Conservation (phyloP, 495 filamentous ascomycete species). For the Opeltia flavorubescens region DNA sequence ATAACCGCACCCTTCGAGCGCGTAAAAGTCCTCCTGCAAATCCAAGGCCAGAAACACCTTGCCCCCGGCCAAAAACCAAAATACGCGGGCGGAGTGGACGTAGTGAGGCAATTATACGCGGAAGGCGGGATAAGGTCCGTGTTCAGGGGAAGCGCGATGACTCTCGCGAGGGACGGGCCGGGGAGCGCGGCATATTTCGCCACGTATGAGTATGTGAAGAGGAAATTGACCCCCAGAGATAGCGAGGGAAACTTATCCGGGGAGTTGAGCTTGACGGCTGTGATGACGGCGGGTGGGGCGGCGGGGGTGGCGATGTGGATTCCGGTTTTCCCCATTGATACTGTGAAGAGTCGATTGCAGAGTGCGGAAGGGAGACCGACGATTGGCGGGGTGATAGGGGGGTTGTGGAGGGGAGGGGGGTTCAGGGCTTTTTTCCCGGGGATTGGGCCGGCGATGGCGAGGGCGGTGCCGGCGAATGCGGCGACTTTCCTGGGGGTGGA, state of each 20-base stretch:
- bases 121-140: constrained; percentile 83
- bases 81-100: constrained; percentile 78
- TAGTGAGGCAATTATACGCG: constrained; percentile 88
- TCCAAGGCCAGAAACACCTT: constrained; percentile 81
- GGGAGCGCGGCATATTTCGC: constrained; percentile 94
- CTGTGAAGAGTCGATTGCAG: constrained; percentile 87
- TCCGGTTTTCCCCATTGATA: constrained; percentile 94
- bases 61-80: constrained; percentile 83
- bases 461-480: constrained; percentile 92
- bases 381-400: constrained; percentile 61
- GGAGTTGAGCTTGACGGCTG: constrained; percentile 56
- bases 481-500: constrained; percentile 26
- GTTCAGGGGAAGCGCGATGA: constrained; percentile 82
- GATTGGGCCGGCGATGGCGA: constrained; percentile 79
- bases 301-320: constrained; percentile 99
- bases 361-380: constrained; percentile 79
- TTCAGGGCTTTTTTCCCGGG: constrained; percentile 95
- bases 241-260: constrained; percentile 51
- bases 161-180: constrained; percentile 83
- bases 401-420: constrained; percentile 68
- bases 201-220: constrained; percentile 90
- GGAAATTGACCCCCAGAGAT: constrained; percentile 71
- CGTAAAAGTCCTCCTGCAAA: constrained; percentile 95
- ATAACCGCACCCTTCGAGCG: constrained; percentile 98
- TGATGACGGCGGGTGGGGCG: constrained; percentile 75